These are phyloP conservation scores for Oryza punctata DNA, from an alignment of 176 grass and related monocot species.

Conservation along the genomic window DNA sequence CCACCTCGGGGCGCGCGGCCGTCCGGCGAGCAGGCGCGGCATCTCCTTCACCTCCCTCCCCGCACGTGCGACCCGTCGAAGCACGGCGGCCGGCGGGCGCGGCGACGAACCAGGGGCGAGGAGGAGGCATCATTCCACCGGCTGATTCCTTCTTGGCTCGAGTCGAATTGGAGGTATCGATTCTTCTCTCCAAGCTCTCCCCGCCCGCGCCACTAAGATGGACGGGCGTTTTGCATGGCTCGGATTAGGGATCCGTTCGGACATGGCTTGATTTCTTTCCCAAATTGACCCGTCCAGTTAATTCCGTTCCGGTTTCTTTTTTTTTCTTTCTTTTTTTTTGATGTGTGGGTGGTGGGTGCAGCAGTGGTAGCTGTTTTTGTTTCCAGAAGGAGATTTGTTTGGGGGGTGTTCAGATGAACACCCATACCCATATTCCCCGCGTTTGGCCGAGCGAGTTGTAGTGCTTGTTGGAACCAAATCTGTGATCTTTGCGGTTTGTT, in stretches of 20 bases:
- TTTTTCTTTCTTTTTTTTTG: neutral
- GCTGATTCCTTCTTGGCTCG: neutral
- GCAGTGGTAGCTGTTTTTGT: neutral
- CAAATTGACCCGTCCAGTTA: neutral
- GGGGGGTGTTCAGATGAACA: too few relatives aligned
- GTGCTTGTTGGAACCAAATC: neutral
- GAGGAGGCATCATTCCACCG: neutral
- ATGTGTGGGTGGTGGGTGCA: neutral
- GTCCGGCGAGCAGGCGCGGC: too few relatives aligned
- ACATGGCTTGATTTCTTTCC: neutral
- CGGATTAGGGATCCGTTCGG: neutral
- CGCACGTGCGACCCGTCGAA: too few relatives aligned
- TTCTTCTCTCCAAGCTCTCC: neutral
- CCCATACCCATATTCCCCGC: neutral
- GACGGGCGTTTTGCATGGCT: neutral
- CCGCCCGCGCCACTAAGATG: neutral
- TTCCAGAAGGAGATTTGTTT: neutral
- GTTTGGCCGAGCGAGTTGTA: neutral
- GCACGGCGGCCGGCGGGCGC: too few relatives aligned
- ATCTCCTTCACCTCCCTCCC: too few relatives aligned
- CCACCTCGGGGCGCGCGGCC: neutral
- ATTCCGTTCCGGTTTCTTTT: neutral
- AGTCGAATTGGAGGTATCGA: neutral
- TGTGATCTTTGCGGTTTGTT: neutral
- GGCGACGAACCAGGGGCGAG: neutral